Evolutionary conservation across 2,329 filamentous ascomycete species (phyloP), one percentile per base, ranked within the genome.

Genomic region (Xylaria sp.): DNA sequence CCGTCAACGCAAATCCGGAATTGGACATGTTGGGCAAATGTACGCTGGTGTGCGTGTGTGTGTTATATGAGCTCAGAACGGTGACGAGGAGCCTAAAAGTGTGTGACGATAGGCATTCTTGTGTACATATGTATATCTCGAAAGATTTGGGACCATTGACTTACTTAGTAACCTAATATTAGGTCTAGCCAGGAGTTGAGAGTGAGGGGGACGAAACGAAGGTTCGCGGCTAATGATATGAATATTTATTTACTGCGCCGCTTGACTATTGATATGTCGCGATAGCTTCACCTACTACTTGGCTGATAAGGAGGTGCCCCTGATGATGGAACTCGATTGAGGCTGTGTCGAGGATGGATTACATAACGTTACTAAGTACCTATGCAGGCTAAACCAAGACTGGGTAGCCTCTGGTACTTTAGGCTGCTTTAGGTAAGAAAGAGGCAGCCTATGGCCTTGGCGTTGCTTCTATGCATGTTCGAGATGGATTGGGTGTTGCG

Each of bases 41-140:
- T 57, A 60, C 40, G 55, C 21, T 64, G 37, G 64, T 42, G 56
- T 57, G 57, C 40, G 55, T 17, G 61, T 28, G 64, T 42, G 56
- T 66, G 50, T 38, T 53, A 51, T 58, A 57, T 58, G 50, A 64
- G 54, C 8, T 51, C 50, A 6, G 25, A 37, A 52, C 21, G 25
- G 50, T 21, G 56, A 40, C 38, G 33, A 43, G 52, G 60, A 53
- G 55, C 43, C 40, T 38, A 38, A 43, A 9, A 14, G 40, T 1
- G 40, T 12, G 5, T 7, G 47, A 54, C 15, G 52, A 58, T 46
- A 57, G 55, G 56, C 63, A 65, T 67, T 67, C 63, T 55, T 64
- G 65, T 72, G 70, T 73, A 73, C 64, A 72, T 73, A 72, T 72
- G 68, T 71, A 68, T 73, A 71, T 67, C 69, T 64, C 59, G 57